Base-by-base conservation (phyloP, 768 basidiomycete genomes). In the Fibroporia radiculosa region DNA sequence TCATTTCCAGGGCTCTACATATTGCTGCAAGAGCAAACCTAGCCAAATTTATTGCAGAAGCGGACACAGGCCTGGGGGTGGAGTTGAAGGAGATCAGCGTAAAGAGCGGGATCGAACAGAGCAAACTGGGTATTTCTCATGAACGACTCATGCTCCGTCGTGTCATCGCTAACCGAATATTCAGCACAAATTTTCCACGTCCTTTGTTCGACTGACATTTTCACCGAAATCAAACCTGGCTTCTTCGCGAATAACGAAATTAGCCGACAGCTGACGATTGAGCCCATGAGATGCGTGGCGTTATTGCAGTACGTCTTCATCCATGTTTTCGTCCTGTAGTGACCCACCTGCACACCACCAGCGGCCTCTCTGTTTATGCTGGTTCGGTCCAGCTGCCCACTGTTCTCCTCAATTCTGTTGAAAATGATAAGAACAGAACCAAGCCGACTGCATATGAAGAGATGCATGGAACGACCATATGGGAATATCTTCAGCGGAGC, bases 381-480 rank as follows among this genome's bases (percentile, higher is more conserved):
- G 42, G 46, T 7, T 40, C 47, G 4, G 40, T 27, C 39, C 47
- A 46, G 20, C 48, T 52, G 2, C 51, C 51, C 3, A 37, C 42
- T 1, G 41, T 44, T 1, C 41, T 52, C 2, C 36, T 32, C 16
- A 37, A 47, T 18, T 34, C 40, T 4, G 20, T 31, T 4, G 34
- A 34, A 24, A 39, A 29, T 5, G 37, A 28, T 36, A 14, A 16
- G n/a, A 32, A 35, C 44, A n/a, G 23, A 35, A 25, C 42, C 45
- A 18, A 34, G 25, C 34, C 40, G 22, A 33, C 44, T 10, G 49
- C 49, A 6, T 51, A 47, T 31, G 26, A 28, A 7, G 20, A 10
- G 3, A 27, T 23, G 13, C n/a, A n/a, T n/a, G n/a, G n/a, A n/a
- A 33, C 45, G 4, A 29, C 39, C 16, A 34, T 44, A 5, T 51